Conservation (phyloP, 345 rosid genomes). For the Kernera saxatilis region DNA sequence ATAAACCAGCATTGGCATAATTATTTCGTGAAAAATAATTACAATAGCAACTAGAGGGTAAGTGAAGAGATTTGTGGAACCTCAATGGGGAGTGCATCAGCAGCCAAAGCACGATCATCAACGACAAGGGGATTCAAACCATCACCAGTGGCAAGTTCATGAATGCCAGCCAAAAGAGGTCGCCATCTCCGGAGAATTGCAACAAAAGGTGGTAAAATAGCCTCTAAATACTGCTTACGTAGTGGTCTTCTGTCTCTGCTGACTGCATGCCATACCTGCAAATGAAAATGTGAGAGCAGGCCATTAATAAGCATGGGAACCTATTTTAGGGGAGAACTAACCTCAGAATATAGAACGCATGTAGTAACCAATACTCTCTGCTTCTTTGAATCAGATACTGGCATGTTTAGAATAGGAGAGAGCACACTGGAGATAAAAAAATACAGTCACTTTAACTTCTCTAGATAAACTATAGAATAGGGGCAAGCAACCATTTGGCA, state of each 20-base stretch:
- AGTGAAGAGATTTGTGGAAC: slow-evolving; percentile 33
- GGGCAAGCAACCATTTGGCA: not conserved
- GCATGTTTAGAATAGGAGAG: slow-evolving; percentile 93
- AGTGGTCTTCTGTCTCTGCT: slow-evolving; percentile 70
- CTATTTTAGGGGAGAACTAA: slow-evolving; percentile 39
- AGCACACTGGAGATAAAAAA: slow-evolving; percentile 60
- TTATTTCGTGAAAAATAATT: not conserved
- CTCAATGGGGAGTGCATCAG: slow-evolving; percentile 88
- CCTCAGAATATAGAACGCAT: slow-evolving; percentile 96
- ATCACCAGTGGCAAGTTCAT: slow-evolving; percentile 88
- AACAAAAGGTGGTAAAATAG: slow-evolving; percentile 90
- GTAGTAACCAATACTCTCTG: slow-evolving; percentile 95
- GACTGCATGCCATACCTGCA: slow-evolving; percentile 92
- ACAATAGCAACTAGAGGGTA: not conserved
- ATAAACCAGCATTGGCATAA: too few species aligned
- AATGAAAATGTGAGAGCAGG: slow-evolving; percentile 9
- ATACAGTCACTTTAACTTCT: slow-evolving; percentile 12
- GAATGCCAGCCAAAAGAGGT: slow-evolving; percentile 94
- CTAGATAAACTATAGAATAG: not conserved
- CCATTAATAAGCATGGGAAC: not conserved
- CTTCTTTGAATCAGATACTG: slow-evolving; percentile 91
- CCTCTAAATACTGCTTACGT: slow-evolving; percentile 84
- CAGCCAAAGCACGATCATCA: slow-evolving; percentile 93
- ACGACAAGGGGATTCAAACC: slow-evolving; percentile 87
- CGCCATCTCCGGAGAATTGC: slow-evolving; percentile 96